These are phyloP conservation scores for Cladobotryum mycophilum DNA, from an alignment of 2,329 filamentous ascomycete genomes.

Conservation along the genomic window DNA sequence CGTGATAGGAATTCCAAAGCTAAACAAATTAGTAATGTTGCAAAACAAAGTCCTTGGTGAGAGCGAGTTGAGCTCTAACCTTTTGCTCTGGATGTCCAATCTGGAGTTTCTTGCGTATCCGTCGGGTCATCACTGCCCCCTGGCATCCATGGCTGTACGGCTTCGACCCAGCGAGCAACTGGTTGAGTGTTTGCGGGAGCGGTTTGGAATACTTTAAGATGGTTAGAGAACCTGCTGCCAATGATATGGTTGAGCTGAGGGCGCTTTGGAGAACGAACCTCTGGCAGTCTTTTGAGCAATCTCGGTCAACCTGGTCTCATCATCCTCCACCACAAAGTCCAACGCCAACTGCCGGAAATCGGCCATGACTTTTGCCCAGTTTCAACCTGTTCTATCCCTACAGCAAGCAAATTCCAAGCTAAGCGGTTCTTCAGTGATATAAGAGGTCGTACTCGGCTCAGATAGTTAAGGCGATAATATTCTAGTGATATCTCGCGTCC, in stretches of 20 bases:
- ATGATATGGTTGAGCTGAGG: background rate
- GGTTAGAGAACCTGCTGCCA: background rate
- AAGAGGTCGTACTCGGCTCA: no score
- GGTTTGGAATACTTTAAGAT: constrained; percentile 36
- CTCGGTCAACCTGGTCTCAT: constrained; percentile 32
- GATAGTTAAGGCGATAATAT: no score
- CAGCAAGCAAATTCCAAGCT: no score
- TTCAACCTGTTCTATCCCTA: no score
- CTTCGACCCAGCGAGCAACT: constrained; percentile 49
- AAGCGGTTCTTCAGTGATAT: no score
- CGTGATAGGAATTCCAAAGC: constrained; percentile 52
- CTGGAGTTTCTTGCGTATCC: constrained; percentile 37
- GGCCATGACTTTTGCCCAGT: constrained; percentile 32
- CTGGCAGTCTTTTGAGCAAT: constrained; percentile 42
- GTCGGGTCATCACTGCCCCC: constrained; percentile 32
- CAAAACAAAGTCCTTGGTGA: background rate
- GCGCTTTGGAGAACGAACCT: constrained; percentile 21
- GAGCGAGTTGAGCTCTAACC: constrained; percentile 25
- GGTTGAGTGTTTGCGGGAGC: constrained; percentile 38
- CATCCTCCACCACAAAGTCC: constrained; percentile 48
- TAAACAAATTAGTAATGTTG: constrained; percentile 17
- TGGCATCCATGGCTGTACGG: constrained; percentile 50
- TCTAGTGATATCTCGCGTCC: no score
- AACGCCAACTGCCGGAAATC: constrained; percentile 47
- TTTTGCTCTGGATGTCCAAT: constrained; percentile 49